Base-by-base conservation (phyloP, 495 filamentous ascomycete genomes). In the Astrothelium macrocarpum region DNA sequence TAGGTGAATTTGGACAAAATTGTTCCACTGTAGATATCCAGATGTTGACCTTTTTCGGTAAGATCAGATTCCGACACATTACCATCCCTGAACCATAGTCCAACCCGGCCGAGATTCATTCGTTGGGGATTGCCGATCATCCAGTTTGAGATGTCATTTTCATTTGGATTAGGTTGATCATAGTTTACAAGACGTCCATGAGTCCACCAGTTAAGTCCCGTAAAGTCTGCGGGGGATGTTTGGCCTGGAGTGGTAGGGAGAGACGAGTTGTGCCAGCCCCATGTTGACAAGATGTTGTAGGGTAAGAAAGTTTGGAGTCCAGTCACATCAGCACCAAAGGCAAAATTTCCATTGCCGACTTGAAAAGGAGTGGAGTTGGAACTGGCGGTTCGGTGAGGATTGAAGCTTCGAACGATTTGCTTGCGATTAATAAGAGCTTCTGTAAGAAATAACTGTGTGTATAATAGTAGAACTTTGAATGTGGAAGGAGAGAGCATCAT, bases 221-320 rank as follows among this genome's bases (percentile, higher is more conserved):
- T 80, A 68, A 75, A 71, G 59, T 69, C 69, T 1, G 53, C 34
- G 14, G 62, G 59, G 12, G 53, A 61, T 10, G 69, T 71, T 42
- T 71, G 69, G 31, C 64, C 65, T 14, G 69, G 62, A 9, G 69
- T 77, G 18, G 75, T 79, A 2, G 81, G 80, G 34, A 82, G 68
- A 25, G 79, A 81, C 65, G 80, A 79, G 67, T 84, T 84, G 73
- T 84, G 80, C 81, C 80, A 84, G 9, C 80, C 78, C 79, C 79
- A 82, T 7, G 78, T 78, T 1, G 79, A 82, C 64, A 71, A 63
- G 11, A 56, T 71, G 34, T 71, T 71, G 43, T 65, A 69, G 12
- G 69, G 69, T 28, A 69, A 25, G 31, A 71, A 67, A 26, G 69
- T 67, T 43, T 71, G 42, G 36, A 82, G 69, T 2, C 81, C 80